Evolutionary conservation across 2,329 filamentous ascomycete genomes (phyloP), one percentile per base, ranked within the genome.

Genomic region (Aspergillus sp.): DNA sequence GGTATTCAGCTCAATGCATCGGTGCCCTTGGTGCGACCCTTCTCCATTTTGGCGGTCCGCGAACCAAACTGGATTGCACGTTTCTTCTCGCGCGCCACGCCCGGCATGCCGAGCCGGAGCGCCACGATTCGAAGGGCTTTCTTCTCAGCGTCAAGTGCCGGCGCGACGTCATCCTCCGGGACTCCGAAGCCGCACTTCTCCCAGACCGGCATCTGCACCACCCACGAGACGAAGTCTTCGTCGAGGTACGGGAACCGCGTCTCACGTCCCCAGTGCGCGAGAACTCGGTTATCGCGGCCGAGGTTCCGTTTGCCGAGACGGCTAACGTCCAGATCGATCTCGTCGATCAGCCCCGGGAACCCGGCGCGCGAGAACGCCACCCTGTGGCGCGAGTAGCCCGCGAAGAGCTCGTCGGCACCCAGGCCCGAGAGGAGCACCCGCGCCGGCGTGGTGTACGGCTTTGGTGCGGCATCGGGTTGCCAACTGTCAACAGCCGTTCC

Each of bases 371-470:
- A 76, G 66, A 88, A 97, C 0, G 92, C 91, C 3, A 85, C 84
- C 2, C 84, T 82, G 64, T 99, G 94, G 6, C 95, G 85, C 9
- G 85, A 86, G 68, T 99, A 99, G 6, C 94, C 94, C 14, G 89
- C 94, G 67, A 99, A 97, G 1, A 99, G 82, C 73, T 99, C 94
- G 66, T 99, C 94, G 1, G 95, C 95, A 1, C 95, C 94, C 1
- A 99, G 82, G 0, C 94, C 95, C 0, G 94, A 97, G 0, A 99
- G 78, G 1, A 99, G 81, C 0, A 97, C 90, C 29, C 91, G 85
- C 1, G 92, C 89, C 0, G 85, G 77, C 0, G 89, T 91, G 9
- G 75, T 79, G 65, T 91, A 92, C 0, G 68, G 59, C 4, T 61
- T 43, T 21, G 48, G 43, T 6, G 47, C 23, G 20, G 46, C 14